phyloP scores from a whole-genome alignment of 176 grass and related monocot genomes.

The Echinochloa phyllopogon region DNA sequence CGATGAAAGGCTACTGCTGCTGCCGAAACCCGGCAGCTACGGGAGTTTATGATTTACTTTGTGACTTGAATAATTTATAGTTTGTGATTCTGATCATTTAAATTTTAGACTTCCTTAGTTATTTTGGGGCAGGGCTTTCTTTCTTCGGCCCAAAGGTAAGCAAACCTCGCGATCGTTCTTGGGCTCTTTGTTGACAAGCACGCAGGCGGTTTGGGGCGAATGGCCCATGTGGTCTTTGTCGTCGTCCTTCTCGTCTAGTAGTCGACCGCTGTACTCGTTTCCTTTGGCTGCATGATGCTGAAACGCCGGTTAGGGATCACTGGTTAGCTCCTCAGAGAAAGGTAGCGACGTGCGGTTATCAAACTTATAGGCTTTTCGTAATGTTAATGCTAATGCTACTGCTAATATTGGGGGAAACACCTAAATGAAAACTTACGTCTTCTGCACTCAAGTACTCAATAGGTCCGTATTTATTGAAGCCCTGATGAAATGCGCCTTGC shows the following conservation, averaged over 20 bases:
- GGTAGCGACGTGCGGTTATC: background rate
- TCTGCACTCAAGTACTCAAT: background rate
- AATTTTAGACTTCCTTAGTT: no score
- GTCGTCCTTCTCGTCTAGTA: background rate
- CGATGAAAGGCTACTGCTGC: background rate
- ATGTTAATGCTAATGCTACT: background rate
- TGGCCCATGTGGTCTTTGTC: conserved; percentile 25
- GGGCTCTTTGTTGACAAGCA: background rate
- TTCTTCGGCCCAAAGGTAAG: background rate
- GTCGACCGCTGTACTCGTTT: background rate
- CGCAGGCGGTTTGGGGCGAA: background rate
- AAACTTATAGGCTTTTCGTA: background rate
- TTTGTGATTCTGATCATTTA: no score
- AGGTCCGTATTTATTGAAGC: background rate
- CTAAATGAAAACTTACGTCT: background rate
- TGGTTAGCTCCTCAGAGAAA: background rate
- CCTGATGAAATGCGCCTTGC: background rate
- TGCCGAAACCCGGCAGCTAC: background rate
- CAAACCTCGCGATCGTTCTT: background rate
- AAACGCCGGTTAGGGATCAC: background rate
- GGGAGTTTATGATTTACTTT: background rate
- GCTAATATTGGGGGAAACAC: background rate
- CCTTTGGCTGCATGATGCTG: background rate
- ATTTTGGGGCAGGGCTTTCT: no score
- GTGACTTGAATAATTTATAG: background rate